Evolutionary conservation across 1,284 basidiomycete genomes (phyloP), one percentile per base, ranked within the genome.

Genomic region (Blastosporella zonata): DNA sequence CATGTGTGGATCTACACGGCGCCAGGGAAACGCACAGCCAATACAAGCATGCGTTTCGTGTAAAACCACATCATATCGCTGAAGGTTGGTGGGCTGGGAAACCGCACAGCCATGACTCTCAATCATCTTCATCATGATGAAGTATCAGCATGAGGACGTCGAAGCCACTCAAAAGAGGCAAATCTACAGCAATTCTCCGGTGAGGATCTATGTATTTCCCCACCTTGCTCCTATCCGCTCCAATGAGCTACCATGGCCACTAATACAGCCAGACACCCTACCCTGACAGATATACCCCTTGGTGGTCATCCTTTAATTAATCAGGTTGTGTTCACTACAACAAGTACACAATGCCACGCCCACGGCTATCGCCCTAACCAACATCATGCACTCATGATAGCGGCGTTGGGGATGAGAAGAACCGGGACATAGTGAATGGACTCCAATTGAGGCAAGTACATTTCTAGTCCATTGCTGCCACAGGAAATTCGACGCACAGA

Each of bases 11-110:
- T 43, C 21, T 36, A 15, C 39, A 50, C 13, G 43, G 29, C 39
- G 44, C 47, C 52, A 52, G 43, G 49, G 54, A 23, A 52, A 53
- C 55, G 55, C 51, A 55, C 49, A 51, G 51, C 55, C 46, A 8
- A 34, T 43, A 27, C 23, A 28, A 31, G 28, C 12, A 7, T 10
- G 37, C 18, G 46, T 53, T 51, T 48, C 43, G 20, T 46, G 22
- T 33, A 49, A 46, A 50, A 23, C 40, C 43, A 12, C 42, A 46
- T 51, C 41, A 50, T 36, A 50, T 37, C 25, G 47, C 25, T 38
- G 28, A 41, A 44, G 34, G 39, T 52, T 48, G 33, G 46, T 53
- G 43, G 49, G 27, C 43, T 53, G 42, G 53, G 52, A 44, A 54
- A 53, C 52, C 17, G 39, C 54, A 53, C 56, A 55, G 54, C 54